A percentile compares a stretch with the other conserved stretches of the same genome.
phyloP scores from a whole-genome alignment of 2,329 filamentous ascomycete species.

The Lecanicillium sp. region DNA sequence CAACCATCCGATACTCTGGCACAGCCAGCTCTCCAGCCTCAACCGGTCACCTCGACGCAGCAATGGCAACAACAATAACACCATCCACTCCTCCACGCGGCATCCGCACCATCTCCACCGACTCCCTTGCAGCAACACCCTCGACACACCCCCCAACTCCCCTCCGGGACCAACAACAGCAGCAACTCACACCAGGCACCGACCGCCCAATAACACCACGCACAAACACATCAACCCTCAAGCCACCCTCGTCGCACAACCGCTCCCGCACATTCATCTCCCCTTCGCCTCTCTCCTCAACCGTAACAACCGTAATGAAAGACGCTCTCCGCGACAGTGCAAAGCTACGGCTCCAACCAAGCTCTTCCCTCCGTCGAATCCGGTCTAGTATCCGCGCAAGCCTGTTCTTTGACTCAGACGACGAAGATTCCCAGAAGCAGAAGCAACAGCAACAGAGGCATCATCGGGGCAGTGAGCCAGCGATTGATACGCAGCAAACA shows the following conservation, averaged over 20 bases:
- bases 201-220: constrained; percentile 21
- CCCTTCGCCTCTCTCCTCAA: constrained; percentile 51
- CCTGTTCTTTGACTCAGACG: constrained; percentile 40
- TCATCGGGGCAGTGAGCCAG: constrained; percentile 10
- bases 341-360: constrained; percentile 25
- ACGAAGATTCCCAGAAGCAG: constrained; percentile 28
- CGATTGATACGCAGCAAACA: constrained; percentile 13
- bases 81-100: constrained; percentile 25
- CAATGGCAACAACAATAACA: constrained; percentile 9
- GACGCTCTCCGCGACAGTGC: constrained; percentile 37
- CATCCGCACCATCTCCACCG: constrained; percentile 27
- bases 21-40: constrained; percentile 4
- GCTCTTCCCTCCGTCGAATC: constrained; percentile 36
- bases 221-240: constrained; percentile 18
- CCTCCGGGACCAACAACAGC: constrained; percentile 11
- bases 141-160: constrained; percentile 10
- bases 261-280: constrained; percentile 43
- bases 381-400: constrained; percentile 44
- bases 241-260: constrained; percentile 19
- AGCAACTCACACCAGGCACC: constrained; percentile 1
- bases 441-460: neutral
- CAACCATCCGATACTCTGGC: constrained; percentile 25
- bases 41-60: neutral
- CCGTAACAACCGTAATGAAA: constrained; percentile 48
- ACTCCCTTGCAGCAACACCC: constrained; percentile 15